Base-by-base conservation (phyloP, 257 asterid species). In the Capsicum pubescens region DNA sequence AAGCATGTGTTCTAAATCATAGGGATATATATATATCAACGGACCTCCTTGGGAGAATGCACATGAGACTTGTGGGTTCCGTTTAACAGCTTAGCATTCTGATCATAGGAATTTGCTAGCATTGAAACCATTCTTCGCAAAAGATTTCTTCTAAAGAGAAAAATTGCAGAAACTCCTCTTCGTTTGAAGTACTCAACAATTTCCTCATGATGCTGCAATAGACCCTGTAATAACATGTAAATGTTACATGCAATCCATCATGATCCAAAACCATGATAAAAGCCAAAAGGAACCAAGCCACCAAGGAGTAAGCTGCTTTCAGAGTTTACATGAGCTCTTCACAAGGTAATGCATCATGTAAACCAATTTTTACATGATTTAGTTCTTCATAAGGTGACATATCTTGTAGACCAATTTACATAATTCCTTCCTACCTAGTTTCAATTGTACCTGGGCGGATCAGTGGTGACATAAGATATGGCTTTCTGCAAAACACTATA, bases 21-120 rank as follows among this genome's bases (percentile, higher is more conserved):
- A 76, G 21, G 63, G 63, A 26, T 26, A 76, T 52, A 9, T 36
- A 36, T 36, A 36, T 52, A 52, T 52, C 46, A 39, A 83, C 61
- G 81, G 66, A 96, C 99, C 98, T 94, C 99, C 32, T 85, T 86
- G 55, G 92, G 84, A 8, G 97, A 92, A 89, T 96, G 99, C 80
- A 93, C 98, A 61, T 96, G 99, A 50, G 99, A 96, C 86, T 94
- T 96, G 92, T 96, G 98, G 26, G 98, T 96, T 88, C 99, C 99
- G 61, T 96, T 96, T n/a, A 94, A 86, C 72, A 86, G 90, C 91
- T 93, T 96, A 83, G 97, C 93, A 81, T 88, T 88, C 85, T 92
- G 98, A 89, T 96, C 99, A 69, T 93, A 94, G 39, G 98, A 91
- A 88, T 96, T 96, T 68, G 98, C 98, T 17, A 94, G 94, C 44